Percentiles rank a stretch among this genome's conserved stretches.
phyloP scores from a whole-genome alignment of 305 asterid species.

The Caryopteris hybrid region DNA sequence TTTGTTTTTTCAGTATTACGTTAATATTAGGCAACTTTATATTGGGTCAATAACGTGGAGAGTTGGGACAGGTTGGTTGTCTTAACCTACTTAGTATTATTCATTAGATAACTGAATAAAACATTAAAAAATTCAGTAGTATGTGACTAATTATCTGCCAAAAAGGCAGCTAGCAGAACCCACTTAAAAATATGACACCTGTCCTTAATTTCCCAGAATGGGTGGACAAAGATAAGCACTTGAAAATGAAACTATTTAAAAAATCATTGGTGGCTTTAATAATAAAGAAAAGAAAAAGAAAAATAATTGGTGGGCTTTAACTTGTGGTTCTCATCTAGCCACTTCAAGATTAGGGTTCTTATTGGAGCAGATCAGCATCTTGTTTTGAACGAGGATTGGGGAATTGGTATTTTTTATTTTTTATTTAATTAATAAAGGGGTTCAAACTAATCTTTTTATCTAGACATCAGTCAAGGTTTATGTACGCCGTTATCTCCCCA shows the following conservation, averaged over 20 bases:
- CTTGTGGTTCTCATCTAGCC: conserved; percentile 38
- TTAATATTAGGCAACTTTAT: background rate
- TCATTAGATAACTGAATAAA: background rate
- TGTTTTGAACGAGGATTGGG: conserved; percentile 9
- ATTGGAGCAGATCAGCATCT: conserved; percentile 17
- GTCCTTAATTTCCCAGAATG: conserved; percentile 18
- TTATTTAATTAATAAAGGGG: no score
- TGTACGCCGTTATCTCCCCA: no score
- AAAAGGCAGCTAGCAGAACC: conserved; percentile 17
- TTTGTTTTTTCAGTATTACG: no score
- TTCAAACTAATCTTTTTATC: no score
- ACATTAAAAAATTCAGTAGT: background rate
- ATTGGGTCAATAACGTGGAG: conserved; percentile 26
- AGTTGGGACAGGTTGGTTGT: no score
- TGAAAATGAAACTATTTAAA: background rate
- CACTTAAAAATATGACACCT: conserved; percentile 27
- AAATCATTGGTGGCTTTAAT: background rate
- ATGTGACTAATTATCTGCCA: conserved; percentile 12
- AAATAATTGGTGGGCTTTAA: background rate
- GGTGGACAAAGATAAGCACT: conserved; percentile 22
- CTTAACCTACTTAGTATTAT: no score
- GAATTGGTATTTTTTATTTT: no score
- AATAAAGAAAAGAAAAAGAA: background rate
- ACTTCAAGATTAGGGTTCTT: conserved; percentile 23
- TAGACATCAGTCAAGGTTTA: no score